A percentile compares a stretch with the other conserved stretches of the same genome.
These are phyloP conservation scores for Microdochium paspali DNA, from an alignment of 2,329 filamentous ascomycete species.

Conservation along the genomic window DNA sequence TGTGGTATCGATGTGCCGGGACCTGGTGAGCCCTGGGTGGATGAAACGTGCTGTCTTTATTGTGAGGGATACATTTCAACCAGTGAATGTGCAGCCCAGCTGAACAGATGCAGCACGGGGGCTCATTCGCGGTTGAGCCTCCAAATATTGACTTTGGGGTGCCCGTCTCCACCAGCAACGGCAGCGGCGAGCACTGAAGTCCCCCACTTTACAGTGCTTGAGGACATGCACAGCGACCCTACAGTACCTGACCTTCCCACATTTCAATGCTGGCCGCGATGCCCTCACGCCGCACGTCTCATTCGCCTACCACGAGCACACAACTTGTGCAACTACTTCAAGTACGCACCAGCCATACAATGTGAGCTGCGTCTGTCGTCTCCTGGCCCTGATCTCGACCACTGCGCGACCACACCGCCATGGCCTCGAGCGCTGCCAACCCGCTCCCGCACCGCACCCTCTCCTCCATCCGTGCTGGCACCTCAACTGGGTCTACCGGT, in stretches of 20 bases:
- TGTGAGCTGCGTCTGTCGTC: not conserved
- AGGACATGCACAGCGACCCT: too few relatives aligned
- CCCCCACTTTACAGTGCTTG: not conserved
- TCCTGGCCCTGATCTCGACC: not conserved
- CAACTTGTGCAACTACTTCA: not conserved
- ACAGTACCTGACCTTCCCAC: too few relatives aligned
- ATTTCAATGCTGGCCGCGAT: too few relatives aligned
- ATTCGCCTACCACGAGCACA: not conserved
- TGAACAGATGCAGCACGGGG: too few relatives aligned
- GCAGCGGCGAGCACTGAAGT: not conserved
- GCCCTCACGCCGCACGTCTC: too few relatives aligned
- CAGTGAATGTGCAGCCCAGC: too few relatives aligned
- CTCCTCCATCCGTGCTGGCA: conserved; percentile 42
- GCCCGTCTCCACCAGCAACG: conserved; percentile 19
- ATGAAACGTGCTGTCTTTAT: too few relatives aligned
- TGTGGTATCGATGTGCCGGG: not conserved
- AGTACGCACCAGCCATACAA: not conserved
- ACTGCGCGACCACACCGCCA: conserved; percentile 11
- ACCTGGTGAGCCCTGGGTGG: too few relatives aligned
- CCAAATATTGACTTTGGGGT: conserved; percentile 17
- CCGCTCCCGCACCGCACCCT: conserved; percentile 48
- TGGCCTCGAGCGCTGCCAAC: conserved; percentile 33
- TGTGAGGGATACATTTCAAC: too few relatives aligned
- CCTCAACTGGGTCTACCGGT: conserved; percentile 21
- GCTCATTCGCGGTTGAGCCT: too few relatives aligned